phyloP scores from a whole-genome alignment of 306 rosid genomes.

The Fagus sylvatica region DNA sequence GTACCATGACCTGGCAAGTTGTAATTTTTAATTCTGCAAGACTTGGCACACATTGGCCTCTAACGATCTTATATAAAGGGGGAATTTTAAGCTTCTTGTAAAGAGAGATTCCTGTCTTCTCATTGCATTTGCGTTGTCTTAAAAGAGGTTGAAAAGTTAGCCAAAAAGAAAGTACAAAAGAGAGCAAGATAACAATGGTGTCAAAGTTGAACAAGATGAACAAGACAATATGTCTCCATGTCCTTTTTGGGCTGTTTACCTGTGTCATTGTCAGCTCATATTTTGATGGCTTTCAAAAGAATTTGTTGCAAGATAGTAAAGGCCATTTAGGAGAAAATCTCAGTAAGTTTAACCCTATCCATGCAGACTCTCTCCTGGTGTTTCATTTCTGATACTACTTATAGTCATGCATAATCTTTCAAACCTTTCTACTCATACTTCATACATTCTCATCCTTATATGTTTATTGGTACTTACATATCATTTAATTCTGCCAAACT shows the following conservation, averaged over 20 bases:
- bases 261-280: conserved; percentile 17
- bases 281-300: neutral
- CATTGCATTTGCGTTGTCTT: neutral
- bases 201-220: conserved; percentile 3
- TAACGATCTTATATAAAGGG: neutral
- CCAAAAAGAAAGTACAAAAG: neutral
- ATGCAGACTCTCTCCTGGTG: neutral
- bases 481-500: too few relatives aligned
- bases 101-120: neutral
- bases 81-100: neutral
- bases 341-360: conserved; percentile 21
- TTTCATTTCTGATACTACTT: too few relatives aligned
- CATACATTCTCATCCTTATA: too few relatives aligned
- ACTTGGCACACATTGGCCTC: neutral
- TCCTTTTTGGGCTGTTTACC: conserved; percentile 24
- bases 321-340: neutral
- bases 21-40: neutral
- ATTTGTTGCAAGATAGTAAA: conserved; percentile 3
- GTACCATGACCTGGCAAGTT: too few relatives aligned
- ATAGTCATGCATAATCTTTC: too few relatives aligned
- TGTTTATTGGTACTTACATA: too few relatives aligned
- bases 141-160: neutral
- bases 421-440: too few relatives aligned
- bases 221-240: neutral
- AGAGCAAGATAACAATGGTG: neutral